Conservation (phyloP, 495 filamentous ascomycete species). For the Tuber indicum region DNA sequence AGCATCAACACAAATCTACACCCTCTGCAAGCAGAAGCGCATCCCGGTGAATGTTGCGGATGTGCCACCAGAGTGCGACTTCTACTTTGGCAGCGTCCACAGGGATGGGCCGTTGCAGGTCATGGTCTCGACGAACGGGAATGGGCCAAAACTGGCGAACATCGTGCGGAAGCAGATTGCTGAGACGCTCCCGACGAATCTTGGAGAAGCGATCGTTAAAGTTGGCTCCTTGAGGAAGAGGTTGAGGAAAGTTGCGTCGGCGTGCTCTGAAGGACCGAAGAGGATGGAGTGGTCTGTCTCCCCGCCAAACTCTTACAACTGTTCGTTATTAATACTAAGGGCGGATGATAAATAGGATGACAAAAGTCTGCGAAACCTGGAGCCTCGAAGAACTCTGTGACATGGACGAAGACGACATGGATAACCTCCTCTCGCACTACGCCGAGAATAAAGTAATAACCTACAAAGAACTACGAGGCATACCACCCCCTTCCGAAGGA, state of each 20-base stretch:
- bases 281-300: constrained; percentile 76
- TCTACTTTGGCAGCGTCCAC: constrained; percentile 94
- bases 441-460: constrained; percentile 48
- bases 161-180: constrained; percentile 81
- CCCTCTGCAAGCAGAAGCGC: constrained; percentile 73
- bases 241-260: constrained; percentile 69
- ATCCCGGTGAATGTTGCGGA: constrained; percentile 95
- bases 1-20: constrained; percentile 80
- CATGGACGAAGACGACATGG: constrained; percentile 82
- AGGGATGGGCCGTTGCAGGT: constrained; percentile 92
- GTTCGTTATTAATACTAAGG: not conserved
- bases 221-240: constrained; percentile 74
- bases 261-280: constrained; percentile 66
- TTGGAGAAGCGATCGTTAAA: constrained; percentile 74
- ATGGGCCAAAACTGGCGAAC: constrained; percentile 85
- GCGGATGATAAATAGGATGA: constrained; percentile 58
- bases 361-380: constrained; percentile 80
- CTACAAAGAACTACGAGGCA: constrained; percentile 47
- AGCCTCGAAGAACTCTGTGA: constrained; percentile 75
- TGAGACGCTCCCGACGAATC: constrained; percentile 61
- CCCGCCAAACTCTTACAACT: not conserved
- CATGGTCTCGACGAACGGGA: constrained; percentile 97
- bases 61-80: constrained; percentile 93
- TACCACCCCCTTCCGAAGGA: constrained; percentile 30
- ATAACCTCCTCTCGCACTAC: constrained; percentile 64